Evolutionary conservation across 352 stramenopile species (phyloP).

Genomic region (Phytophthora sp.): DNA sequence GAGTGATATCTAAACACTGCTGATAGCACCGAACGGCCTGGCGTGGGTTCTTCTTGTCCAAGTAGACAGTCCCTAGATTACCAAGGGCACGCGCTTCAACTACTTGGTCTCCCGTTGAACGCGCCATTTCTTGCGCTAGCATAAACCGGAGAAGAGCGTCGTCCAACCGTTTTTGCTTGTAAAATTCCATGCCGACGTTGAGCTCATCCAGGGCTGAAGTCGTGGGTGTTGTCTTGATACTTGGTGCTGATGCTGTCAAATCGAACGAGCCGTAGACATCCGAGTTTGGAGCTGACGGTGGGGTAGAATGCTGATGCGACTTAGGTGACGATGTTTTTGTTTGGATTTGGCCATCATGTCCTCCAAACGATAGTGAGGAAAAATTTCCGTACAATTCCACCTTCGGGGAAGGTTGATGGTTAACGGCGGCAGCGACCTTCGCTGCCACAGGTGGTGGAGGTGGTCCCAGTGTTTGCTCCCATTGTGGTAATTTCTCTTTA

Average conservation of each 20-base stretch:
- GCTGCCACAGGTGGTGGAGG: constrained; percentile 19
- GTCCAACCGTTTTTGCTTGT: constrained; percentile 71
- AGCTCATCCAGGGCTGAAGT: constrained; percentile 68
- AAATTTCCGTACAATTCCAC: constrained; percentile 45
- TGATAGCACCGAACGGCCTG: constrained; percentile 80
- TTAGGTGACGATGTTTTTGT: neutral
- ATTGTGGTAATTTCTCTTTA: constrained; percentile 19
- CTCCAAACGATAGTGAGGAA: constrained; percentile 22
- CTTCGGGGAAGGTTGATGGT: neutral
- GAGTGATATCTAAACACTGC: constrained; percentile 78
- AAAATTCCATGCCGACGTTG: constrained; percentile 79
- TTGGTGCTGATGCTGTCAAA: neutral
- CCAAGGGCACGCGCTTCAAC: constrained; percentile 78
- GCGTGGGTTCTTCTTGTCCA: constrained; percentile 72
- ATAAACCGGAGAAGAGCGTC: constrained; percentile 72
- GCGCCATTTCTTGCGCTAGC: constrained; percentile 61
- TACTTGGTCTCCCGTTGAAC: constrained; percentile 49
- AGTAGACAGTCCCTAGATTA: constrained; percentile 79
- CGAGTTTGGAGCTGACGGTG: constrained; percentile 17
- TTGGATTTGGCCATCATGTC: neutral
- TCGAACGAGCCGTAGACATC: constrained; percentile 37
- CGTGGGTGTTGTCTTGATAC: constrained; percentile 12
- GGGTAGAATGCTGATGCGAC: neutral
- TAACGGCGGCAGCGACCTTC: too few relatives aligned
- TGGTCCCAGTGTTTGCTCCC: constrained; percentile 23